Conservation (phyloP, 768 basidiomycete genomes). For the Nidularia sp. region DNA sequence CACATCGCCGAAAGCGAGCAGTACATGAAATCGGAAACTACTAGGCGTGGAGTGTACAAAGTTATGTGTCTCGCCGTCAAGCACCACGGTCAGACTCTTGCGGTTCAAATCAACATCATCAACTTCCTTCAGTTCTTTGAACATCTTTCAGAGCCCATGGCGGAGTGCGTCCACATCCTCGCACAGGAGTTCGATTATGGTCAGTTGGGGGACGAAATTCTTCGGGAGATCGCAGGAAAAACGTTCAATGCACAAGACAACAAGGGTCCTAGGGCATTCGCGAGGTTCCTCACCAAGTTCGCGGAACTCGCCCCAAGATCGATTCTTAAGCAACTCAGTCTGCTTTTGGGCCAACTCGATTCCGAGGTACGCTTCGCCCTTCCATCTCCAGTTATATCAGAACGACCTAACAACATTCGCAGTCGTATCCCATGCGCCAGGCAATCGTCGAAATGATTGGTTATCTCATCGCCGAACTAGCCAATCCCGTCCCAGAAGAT, state of each 20-base stretch:
- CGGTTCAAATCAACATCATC: conserved; percentile 87
- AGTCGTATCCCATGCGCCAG: conserved; percentile 97
- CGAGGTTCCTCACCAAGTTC: conserved; percentile 76
- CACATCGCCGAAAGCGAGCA: conserved; percentile 81
- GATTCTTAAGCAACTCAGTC: conserved; percentile 85
- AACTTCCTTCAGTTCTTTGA: conserved; percentile 92
- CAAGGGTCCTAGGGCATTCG: conserved; percentile 84
- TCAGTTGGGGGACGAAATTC: conserved; percentile 86
- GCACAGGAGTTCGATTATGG: conserved; percentile 84
- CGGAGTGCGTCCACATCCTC: conserved; percentile 78
- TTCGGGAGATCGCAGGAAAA: conserved; percentile 82
- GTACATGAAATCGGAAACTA: conserved; percentile 78
- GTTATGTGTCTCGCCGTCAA: conserved; percentile 91
- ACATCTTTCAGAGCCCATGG: conserved; percentile 91
- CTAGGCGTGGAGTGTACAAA: conserved; percentile 77
- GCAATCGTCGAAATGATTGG: conserved; percentile 91
- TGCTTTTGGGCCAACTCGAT: conserved; percentile 83
- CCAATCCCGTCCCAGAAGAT: conserved; percentile 43
- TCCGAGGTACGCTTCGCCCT: conserved; percentile 61
- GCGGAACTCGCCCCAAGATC: conserved; percentile 76
- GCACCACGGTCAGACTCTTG: conserved; percentile 77
- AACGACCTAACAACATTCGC: background rate
- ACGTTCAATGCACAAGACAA: conserved; percentile 77
- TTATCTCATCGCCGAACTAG: conserved; percentile 77
- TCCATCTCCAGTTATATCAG: background rate